Percentiles rank a stretch among this genome's conserved stretches.
Evolutionary conservation across 768 basidiomycete species (phyloP).

Genomic region (Scleroderma bovista): DNA sequence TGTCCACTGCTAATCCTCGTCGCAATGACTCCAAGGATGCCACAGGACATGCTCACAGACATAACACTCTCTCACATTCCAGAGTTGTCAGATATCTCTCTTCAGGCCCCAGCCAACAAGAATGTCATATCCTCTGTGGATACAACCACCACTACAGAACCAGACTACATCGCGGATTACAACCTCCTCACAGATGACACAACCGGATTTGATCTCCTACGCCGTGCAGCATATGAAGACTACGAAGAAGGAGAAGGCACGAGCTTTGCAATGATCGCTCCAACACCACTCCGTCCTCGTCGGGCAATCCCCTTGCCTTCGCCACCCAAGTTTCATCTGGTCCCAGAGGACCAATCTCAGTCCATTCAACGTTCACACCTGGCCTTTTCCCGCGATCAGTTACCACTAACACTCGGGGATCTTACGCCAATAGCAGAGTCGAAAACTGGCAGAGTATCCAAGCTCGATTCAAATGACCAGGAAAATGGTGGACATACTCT

Average conservation of each 20-base stretch:
- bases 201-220: constrained; percentile 36
- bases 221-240: constrained; percentile 6
- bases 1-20: too few species aligned
- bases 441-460: background rate
- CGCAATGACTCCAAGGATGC: constrained; percentile 3
- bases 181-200: constrained; percentile 35
- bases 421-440: constrained; percentile 34
- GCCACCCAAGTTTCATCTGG: background rate
- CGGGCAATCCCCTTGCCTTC: background rate
- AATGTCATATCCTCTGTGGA: constrained; percentile 15
- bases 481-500: background rate
- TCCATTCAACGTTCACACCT: too few species aligned
- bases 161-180: background rate
- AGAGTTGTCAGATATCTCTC: constrained; percentile 41
- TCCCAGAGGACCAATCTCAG: too few species aligned
- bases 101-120: constrained; percentile 45
- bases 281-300: background rate
- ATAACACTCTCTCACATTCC: constrained; percentile 51
- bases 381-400: constrained; percentile 4
- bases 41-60: constrained; percentile 27
- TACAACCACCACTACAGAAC: background rate
- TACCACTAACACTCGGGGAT: constrained; percentile 34
- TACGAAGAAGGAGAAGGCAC: constrained; percentile 29
- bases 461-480: background rate
- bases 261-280: constrained; percentile 22